Evolutionary conservation across 495 filamentous ascomycete genomes (phyloP).

Genomic region (Aspergillus sclerotioniger): DNA sequence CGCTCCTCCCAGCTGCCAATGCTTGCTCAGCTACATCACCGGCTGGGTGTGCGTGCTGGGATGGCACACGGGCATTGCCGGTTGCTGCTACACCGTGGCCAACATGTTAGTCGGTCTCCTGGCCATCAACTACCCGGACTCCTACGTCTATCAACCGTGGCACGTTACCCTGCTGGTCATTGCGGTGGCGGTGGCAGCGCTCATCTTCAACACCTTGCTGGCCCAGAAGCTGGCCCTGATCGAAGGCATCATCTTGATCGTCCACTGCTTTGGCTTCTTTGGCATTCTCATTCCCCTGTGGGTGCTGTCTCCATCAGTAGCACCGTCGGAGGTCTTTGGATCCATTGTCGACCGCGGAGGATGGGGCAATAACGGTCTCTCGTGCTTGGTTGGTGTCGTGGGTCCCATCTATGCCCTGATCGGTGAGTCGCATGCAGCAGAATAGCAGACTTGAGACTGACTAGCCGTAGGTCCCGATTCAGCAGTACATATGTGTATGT

Average conservation of each 20-base stretch:
- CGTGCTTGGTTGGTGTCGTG: slow-evolving; percentile 45
- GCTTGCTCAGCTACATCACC: slow-evolving; percentile 48
- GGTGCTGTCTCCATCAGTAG: slow-evolving; percentile 39
- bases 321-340: slow-evolving; percentile 42
- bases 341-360: slow-evolving; percentile 45
- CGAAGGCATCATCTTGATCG: slow-evolving; percentile 37
- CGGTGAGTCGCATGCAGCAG: slow-evolving; percentile 32
- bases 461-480: slow-evolving; percentile 23
- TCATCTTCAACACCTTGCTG: slow-evolving; percentile 42
- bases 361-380: slow-evolving; percentile 43
- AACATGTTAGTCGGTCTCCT: slow-evolving; percentile 27
- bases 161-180: slow-evolving; percentile 45
- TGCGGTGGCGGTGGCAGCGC: slow-evolving; percentile 32
- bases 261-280: slow-evolving; percentile 40
- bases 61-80: slow-evolving; percentile 31
- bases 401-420: slow-evolving; percentile 43
- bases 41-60: slow-evolving; percentile 18
- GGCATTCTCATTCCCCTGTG: slow-evolving; percentile 43
- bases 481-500: slow-evolving; percentile 39
- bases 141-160: slow-evolving; percentile 29
- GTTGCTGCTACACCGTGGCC: slow-evolving; percentile 36
- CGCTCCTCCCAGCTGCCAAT: slow-evolving; percentile 35
- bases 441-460: not conserved
- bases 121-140: slow-evolving; percentile 47
- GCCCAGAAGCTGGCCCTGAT: slow-evolving; percentile 38